A percentile compares a stretch with the other conserved stretches of the same genome.
Conservation (phyloP, 1,284 basidiomycete genomes). For the Agaricales sp. region DNA sequence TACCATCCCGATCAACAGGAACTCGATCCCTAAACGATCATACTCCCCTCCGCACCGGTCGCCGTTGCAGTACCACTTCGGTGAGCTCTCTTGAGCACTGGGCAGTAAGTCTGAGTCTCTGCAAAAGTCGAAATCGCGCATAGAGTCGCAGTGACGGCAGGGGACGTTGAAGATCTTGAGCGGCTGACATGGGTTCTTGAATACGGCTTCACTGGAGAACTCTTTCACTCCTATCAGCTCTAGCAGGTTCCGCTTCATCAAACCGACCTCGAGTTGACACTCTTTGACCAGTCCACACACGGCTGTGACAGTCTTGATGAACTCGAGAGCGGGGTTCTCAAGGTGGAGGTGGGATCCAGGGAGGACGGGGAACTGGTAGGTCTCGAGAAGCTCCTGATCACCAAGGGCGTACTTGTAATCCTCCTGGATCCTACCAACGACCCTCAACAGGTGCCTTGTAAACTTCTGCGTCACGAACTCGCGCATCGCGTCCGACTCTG, state of each 20-base stretch:
- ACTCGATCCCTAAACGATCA: conserved; percentile 80
- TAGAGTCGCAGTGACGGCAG: conserved; percentile 82
- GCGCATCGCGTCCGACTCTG: conserved; percentile 59
- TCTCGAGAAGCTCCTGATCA: conserved; percentile 45
- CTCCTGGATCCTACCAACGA: conserved; percentile 60
- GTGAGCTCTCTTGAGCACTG: conserved; percentile 28
- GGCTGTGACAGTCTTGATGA: conserved; percentile 84
- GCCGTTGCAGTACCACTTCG: conserved; percentile 53
- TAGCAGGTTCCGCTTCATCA: conserved; percentile 84
- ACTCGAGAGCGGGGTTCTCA: conserved; percentile 78
- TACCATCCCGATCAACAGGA: conserved; percentile 74
- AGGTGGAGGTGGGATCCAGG: conserved; percentile 79
- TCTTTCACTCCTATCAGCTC: conserved; percentile 85
- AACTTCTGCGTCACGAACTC: conserved; percentile 76
- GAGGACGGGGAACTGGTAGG: conserved; percentile 76
- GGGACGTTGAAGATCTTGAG: conserved; percentile 84
- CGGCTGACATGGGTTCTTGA: conserved; percentile 90
- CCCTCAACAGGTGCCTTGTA: conserved; percentile 73
- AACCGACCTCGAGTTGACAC: conserved; percentile 75
- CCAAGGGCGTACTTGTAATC: conserved; percentile 47
- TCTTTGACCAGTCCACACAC: conserved; percentile 74
- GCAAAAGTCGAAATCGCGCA: conserved; percentile 92
- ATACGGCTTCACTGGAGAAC: conserved; percentile 77
- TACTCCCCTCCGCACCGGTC: conserved; percentile 77
- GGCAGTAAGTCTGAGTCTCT: conserved; percentile 85